Evolutionary conservation across 306 rosid species (phyloP), one percentile per base, ranked within the genome.

Genomic region (Parietaria judaica): DNA sequence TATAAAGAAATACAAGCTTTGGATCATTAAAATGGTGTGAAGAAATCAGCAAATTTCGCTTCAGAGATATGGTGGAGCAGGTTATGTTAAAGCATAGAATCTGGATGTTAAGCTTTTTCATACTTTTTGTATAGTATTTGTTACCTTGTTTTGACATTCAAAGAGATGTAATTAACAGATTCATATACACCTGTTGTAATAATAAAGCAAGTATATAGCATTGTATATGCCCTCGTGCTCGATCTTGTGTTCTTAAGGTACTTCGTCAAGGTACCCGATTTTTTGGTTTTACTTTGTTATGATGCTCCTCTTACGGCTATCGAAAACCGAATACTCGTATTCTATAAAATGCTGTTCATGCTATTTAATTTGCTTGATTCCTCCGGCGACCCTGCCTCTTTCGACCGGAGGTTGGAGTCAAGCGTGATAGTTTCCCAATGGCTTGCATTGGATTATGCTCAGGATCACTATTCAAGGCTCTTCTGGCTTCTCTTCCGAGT

Each of bases 11-110:
- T 66, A 79, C 65, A 92, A 84, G 70, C 85, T 92, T 55, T 92
- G 98, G 98, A 77, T 86, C 73, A 68, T 86, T 73, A 86, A 86
- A 76, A 82, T 76, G 86, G 60, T 92, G 44, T 92, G 77, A 82
- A 64, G 64, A 6, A 38, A n/a, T 60, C 51, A 44, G 54, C 10
- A 56, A 58, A 49, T 51, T 57, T 41, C 63, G 65, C 48, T 56
- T 46, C 14, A 15, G 11, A 65, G 70, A 58, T 56, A 68, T 64
- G 59, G 70, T 51, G 50, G 11, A 14, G 52, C 41, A 31, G 38
- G 36, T 35, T 15, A 52, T 35, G 23, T 41, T 51, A 50, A 16
- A 58, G 49, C 67, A 41, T 72, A 46, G 36, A 65, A 76, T 67
- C 46, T 70, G 37, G 76, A 8, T 41, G 45, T 41, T 41, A 1